A percentile compares a stretch with the other conserved stretches of the same genome.
Evolutionary conservation across 1,284 basidiomycete species (phyloP).

Genomic region (Porogramme epimiltina): DNA sequence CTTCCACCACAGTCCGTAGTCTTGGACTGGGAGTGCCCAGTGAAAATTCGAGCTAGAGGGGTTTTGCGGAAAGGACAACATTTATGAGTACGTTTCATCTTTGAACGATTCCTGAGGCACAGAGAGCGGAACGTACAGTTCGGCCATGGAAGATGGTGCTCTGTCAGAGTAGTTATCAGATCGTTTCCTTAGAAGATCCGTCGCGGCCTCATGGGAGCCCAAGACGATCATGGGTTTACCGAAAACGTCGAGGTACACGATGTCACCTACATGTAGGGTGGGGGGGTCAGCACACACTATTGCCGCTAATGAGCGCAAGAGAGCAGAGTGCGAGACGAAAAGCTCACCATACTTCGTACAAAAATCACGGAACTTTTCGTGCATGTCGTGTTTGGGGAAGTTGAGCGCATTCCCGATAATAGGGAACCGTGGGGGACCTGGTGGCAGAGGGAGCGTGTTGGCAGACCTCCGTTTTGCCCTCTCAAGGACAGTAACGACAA

Average conservation of each 20-base stretch:
- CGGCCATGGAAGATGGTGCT: not conserved
- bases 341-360: not conserved
- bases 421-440: conserved; percentile 3
- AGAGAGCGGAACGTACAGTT: not conserved
- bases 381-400: not conserved
- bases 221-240: not conserved
- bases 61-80: too few relatives aligned
- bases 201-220: not conserved
- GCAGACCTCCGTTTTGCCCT: too few relatives aligned
- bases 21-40: not conserved
- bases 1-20: conserved; percentile 7
- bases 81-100: not conserved
- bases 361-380: not conserved
- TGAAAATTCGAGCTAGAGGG: not conserved
- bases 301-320: too few relatives aligned
- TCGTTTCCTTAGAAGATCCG: not conserved
- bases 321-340: not conserved
- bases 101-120: not conserved
- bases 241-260: not conserved
- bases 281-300: too few relatives aligned
- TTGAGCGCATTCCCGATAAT: conserved; percentile 7
- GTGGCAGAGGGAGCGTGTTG: conserved; percentile 3
- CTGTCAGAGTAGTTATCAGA: not conserved
- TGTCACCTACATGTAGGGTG: not conserved
- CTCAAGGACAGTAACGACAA: too few relatives aligned